phyloP scores from a whole-genome alignment of 345 rosid species.

The Salix suchowensis region DNA sequence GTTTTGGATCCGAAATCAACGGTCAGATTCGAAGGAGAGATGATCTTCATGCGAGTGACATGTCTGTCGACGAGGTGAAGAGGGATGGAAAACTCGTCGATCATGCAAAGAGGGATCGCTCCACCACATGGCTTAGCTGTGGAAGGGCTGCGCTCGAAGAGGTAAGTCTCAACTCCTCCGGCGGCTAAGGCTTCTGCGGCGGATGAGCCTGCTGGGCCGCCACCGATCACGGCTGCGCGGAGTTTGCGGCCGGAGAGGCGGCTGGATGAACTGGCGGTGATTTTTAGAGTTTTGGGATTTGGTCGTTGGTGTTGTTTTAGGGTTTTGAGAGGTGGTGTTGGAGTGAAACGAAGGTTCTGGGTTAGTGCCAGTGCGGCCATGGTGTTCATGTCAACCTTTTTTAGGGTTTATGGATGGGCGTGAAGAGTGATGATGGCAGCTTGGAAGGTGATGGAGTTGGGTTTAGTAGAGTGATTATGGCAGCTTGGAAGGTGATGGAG shows the following conservation, averaged over 20 bases:
- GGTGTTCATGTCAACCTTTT: background rate
- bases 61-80: conserved; percentile 55
- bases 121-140: conserved; percentile 71
- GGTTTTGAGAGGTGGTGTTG: conserved; percentile 13
- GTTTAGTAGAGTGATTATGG: too few species aligned
- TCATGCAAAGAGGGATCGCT: conserved; percentile 71
- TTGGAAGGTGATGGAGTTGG: background rate
- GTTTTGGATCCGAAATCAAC: conserved; percentile 63
- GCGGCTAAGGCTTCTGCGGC: conserved; percentile 54
- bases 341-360: background rate
- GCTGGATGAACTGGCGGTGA: conserved; percentile 17
- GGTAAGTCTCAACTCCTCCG: conserved; percentile 60
- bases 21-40: conserved; percentile 61
- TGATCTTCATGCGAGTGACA: conserved; percentile 59
- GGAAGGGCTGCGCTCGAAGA: conserved; percentile 55
- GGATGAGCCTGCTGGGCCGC: conserved; percentile 63
- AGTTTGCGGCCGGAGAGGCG: conserved; percentile 39
- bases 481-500: too few species aligned
- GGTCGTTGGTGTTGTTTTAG: background rate
- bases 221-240: conserved; percentile 55
- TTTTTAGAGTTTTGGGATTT: conserved; percentile 4
- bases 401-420: background rate
- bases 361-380: background rate
- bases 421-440: background rate
- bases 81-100: conserved; percentile 64